Base-by-base conservation (phyloP, 768 basidiomycete species). In the Porphyrellus cyaneotinctus region DNA sequence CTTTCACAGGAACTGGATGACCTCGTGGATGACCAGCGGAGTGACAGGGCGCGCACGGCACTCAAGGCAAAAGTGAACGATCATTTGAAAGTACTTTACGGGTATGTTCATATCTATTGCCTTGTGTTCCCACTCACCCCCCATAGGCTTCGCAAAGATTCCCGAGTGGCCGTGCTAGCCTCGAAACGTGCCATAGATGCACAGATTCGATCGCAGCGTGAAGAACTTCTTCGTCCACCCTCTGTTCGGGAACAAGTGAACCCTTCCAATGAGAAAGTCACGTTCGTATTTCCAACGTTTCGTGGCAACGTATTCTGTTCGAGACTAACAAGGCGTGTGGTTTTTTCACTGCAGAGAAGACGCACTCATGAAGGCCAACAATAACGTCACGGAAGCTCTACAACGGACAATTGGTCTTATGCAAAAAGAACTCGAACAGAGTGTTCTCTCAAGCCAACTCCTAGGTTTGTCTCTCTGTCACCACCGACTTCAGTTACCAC, bases 391-490 rank as follows among this genome's bases (percentile, higher is more conserved):
- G 1, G 87, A 89, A 20, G 83, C 91, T 4, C 75, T 98, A 10
- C 83, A 90, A 43, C 81, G 94, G 32, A 97, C 95, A 4, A 79
- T 92, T 33, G 77, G 74, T 13, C 72, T 92, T 5, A 91, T 99
- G 91, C 91, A 95, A 70, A 82, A 81, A 36, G 97, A 98, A 63
- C 83, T 99, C 3, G 91, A 97, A 63, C 82, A 84, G 22, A 94
- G 91, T 0, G 90, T 95, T 7, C 77, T 95, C 44, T 83, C 90
- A 4, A 78, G 78, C 6, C 94, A 99, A 65, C 82, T 95, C 66
- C 81, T 98, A 33, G 89, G 91, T 88, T 61, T 38, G 75, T 64
- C 17, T 11, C 0, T 45, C 33, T 26, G 20, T 24, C 12, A 23
- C 15, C 1, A 12, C n/a, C 12, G 17, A 4, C 18, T 35, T 41